These are phyloP conservation scores for Teratosphaeria gauchensis DNA, from an alignment of 2,329 filamentous ascomycete species.

Conservation along the genomic window DNA sequence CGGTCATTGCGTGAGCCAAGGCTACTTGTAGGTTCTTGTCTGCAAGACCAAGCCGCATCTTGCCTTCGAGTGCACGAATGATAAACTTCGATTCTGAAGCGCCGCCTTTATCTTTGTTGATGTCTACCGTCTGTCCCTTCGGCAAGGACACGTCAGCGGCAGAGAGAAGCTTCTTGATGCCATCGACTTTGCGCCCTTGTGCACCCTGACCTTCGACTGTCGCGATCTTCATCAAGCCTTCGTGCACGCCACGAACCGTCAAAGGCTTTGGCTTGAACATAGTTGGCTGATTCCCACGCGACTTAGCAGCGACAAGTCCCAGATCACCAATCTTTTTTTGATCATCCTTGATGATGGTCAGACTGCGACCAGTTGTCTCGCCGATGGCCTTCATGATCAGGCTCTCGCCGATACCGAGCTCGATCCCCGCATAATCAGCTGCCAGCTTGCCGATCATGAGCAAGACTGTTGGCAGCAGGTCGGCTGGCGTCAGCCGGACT, in stretches of 20 bases:
- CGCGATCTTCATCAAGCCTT: conserved; percentile 79
- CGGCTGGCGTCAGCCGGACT: conserved; percentile 77
- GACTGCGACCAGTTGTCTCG: conserved; percentile 79
- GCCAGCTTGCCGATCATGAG: conserved; percentile 98
- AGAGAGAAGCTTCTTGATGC: conserved; percentile 94
- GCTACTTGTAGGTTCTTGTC: conserved; percentile 88
- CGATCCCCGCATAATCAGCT: conserved; percentile 90
- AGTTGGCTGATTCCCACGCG: conserved; percentile 85
- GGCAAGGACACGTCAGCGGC: conserved; percentile 66
- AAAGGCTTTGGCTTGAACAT: conserved; percentile 97
- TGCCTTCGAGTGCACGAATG: conserved; percentile 86
- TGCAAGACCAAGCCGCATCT: conserved; percentile 80
- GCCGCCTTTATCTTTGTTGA: conserved; percentile 83
- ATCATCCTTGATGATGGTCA: conserved; percentile 85
- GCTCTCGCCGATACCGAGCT: conserved; percentile 96
- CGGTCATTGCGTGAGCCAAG: conserved; percentile 77
- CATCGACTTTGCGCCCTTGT: conserved; percentile 81
- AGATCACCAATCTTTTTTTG: conserved; percentile 95
- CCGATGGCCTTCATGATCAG: conserved; percentile 98
- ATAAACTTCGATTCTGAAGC: conserved; percentile 92
- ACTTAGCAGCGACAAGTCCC: conserved; percentile 89
- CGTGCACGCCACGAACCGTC: conserved; percentile 76
- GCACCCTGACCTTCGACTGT: conserved; percentile 78
- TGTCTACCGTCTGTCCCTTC: conserved; percentile 64
- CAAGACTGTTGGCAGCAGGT: conserved; percentile 78